Base-by-base conservation (phyloP, 768 basidiomycete genomes). In the Trametes coccinea region DNA sequence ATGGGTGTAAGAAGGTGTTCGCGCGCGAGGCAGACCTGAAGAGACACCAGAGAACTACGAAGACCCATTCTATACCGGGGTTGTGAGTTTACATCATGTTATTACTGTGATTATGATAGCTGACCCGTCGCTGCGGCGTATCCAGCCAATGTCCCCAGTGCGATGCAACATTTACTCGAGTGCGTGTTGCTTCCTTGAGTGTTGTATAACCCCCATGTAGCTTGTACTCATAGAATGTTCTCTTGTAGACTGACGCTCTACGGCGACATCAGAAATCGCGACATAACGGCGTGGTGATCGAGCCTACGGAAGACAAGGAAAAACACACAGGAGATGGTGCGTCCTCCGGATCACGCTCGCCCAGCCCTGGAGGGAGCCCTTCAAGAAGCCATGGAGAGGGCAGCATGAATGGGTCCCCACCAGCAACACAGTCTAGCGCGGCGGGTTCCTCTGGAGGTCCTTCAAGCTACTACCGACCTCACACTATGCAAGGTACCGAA, bases 11-110 rank as follows among this genome's bases (percentile, higher is more conserved):
- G 75, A 92, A 91, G 74, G 84, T 89, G 71, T 92, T 92, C 70
- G 89, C 88, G 48, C 82, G 90, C 55, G 90, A 92, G 73, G 90
- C 90, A 14, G 90, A 92, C 78, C 75, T 92, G 64, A 91, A 90
- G 78, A 72, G 90, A 67, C 90, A 92, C 72, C 90, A 91, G 70
- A 79, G 88, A 71, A 92, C 90, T 34, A 90, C 90, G 27, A 92
- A 89, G 72, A 73, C 82, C 50, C 90, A 92, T 75, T 87, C 87
- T 3, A 77, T 87, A 72, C 88, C 90, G 39, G 84, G 83, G 67
- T 90, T 87, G 89, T 90, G 69, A 55, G 76, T 72, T 13, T 16
- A 2, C 48, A 4, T 34, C 11, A 37, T 43, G 10, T n/a, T 8
- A 43, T 14, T 8, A 6, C 14, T 5, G 10, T 43, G 41, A 14